Evolutionary conservation across 805 yeast species (phyloP).

Genomic region (Zygosaccharomyces bailii): DNA sequence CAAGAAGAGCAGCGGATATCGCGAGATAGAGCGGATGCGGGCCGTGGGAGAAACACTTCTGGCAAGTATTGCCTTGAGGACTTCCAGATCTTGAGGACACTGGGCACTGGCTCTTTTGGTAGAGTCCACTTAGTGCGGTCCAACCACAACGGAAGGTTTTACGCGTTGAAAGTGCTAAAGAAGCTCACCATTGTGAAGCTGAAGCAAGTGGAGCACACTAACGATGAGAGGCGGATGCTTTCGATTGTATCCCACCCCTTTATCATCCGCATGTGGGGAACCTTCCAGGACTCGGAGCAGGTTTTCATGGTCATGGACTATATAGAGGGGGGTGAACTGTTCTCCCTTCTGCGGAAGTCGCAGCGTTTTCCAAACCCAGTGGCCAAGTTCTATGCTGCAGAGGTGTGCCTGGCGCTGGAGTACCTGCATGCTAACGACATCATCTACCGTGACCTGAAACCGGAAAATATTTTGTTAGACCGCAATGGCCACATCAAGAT

Average conservation of each 20-base stretch:
- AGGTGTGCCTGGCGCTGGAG: constrained; percentile 78
- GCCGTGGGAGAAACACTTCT: constrained; percentile 25
- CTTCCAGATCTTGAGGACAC: constrained; percentile 78
- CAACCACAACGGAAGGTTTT: constrained; percentile 85
- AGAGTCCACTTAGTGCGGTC: constrained; percentile 86
- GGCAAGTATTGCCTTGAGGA: constrained; percentile 82
- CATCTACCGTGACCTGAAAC: constrained; percentile 87
- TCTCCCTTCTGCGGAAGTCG: constrained; percentile 77
- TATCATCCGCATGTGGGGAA: constrained; percentile 93
- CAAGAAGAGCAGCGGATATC: constrained; percentile 7
- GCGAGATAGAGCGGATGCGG: constrained; percentile 10
- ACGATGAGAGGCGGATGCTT: constrained; percentile 88
- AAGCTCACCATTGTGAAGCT: constrained; percentile 84
- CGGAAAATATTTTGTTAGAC: constrained; percentile 86
- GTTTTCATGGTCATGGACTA: constrained; percentile 96
- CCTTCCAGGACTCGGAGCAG: constrained; percentile 82
- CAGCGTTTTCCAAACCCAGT: constrained; percentile 94
- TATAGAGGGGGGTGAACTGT: constrained; percentile 93
- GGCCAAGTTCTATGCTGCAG: constrained; percentile 94
- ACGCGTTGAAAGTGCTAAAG: constrained; percentile 88
- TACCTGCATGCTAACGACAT: constrained; percentile 82
- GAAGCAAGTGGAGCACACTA: constrained; percentile 95
- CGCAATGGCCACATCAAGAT: constrained; percentile 87
- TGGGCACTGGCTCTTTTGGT: constrained; percentile 96
- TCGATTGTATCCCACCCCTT: constrained; percentile 87